Base-by-base conservation (phyloP, 306 rosid genomes). In the Fragaria nilgerrensis region DNA sequence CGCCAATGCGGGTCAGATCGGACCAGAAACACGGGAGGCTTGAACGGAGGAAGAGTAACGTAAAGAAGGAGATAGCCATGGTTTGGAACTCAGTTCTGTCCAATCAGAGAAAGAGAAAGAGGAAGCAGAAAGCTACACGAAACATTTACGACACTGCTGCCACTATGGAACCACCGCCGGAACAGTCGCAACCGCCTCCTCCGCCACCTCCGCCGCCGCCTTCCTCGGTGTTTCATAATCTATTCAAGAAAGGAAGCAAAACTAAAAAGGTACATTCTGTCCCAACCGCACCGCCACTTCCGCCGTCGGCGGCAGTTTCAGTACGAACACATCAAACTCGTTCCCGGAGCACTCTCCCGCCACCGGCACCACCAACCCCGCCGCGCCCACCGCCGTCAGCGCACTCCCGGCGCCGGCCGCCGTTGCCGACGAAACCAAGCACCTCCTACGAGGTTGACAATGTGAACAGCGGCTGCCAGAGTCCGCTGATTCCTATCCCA, bases 121-220 rank as follows among this genome's bases (percentile, higher is more conserved):
- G 72, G 83, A 88, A 87, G 52, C 86, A 83, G 53, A 87, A 76
- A 68, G 47, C 22, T 25, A 39, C 39, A 37, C 37, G 59, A 37
- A 25, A 71, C 70, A 67, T 43, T 77, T 61, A 77, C 70, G 65
- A 75, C 45, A 72, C 78, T 37, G 41, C 41, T 68, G 83, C 81
- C 34, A 55, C 72, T 34, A 68, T 66, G 20, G 39, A 22, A 49
- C 64, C 85, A 59, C 72, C 74, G 13, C 29, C 78, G 23, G 88
- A 83, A 27, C 81, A 75, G 2, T 72, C 89, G 17, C 90, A 81
- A 0, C 89, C 90, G 5, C 19, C 93, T 0, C 97, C 91, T 0
- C 97, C 96, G 0, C 98, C 98, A 0, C 97, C 93, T 0, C 96
- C 88, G 0, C 92, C 96, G 0, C 93, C 91, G 0, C 93, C 88